A percentile compares a stretch with the other conserved stretches of the same genome.
Conservation (phyloP, 768 basidiomycete species). For the Suillus americanus region DNA sequence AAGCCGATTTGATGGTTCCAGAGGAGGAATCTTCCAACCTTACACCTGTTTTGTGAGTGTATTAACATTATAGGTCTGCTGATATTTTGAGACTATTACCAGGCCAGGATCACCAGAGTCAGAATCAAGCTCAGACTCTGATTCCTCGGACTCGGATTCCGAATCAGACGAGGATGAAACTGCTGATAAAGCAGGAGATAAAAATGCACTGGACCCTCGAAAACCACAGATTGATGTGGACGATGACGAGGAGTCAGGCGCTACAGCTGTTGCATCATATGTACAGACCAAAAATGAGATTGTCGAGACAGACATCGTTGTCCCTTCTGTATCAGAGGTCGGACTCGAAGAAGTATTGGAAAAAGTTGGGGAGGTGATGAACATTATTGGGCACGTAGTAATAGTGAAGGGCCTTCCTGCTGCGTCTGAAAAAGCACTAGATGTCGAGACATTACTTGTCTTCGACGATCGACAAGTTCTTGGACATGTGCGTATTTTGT, state of each 20-base stretch:
- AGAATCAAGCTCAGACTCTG: constrained; percentile 35
- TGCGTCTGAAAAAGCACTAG: constrained; percentile 66
- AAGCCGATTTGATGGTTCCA: constrained; percentile 52
- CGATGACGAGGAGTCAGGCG: constrained; percentile 55
- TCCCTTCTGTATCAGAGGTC: constrained; percentile 67
- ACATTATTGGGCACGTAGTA: constrained; percentile 67
- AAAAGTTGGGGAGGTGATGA: constrained; percentile 76
- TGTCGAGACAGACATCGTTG: constrained; percentile 50
- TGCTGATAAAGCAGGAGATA: constrained; percentile 10
- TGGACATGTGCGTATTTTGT: constrained; percentile 68
- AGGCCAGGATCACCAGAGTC: constrained; percentile 36
- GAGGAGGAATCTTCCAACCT: constrained; percentile 37
- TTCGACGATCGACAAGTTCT: constrained; percentile 88
- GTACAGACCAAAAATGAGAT: constrained; percentile 74
- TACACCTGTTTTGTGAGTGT: constrained; percentile 24
- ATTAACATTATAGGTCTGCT: constrained; percentile 11
- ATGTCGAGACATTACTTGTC: constrained; percentile 88
- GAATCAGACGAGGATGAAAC: constrained; percentile 22
- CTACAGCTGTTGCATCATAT: constrained; percentile 40
- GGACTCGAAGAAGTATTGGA: constrained; percentile 66
- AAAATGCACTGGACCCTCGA: background rate
- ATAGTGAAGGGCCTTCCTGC: constrained; percentile 67
- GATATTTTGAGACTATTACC: constrained; percentile 24
- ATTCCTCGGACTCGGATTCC: constrained; percentile 20
- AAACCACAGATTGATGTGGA: constrained; percentile 35